Evolutionary conservation across 164 flowering plant genomes (phyloP), one percentile per base, ranked within the genome.

Genomic region (Vitis labrusca): DNA sequence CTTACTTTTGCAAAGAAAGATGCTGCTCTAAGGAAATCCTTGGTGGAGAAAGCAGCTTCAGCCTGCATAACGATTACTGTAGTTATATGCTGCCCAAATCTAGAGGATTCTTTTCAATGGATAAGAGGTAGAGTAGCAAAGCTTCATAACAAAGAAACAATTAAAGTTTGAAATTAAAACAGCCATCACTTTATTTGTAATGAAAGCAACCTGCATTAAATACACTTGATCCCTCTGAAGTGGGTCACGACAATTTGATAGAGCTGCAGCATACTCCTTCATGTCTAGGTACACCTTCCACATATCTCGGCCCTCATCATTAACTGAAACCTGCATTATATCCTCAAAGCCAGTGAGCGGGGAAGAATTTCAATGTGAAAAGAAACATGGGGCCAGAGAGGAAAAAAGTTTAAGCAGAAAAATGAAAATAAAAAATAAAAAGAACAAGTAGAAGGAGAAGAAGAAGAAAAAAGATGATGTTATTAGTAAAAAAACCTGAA

Each of bases 301-400:
- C 99, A 96, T 96, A 77, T 92, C 94, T 61, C 93, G 88, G 64
- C 98, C 99, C 83, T 96, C 99, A 74, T 96, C 99, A 75, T 81
- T 91, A 71, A 93, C 94, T 64, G 99, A 96, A 10, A 96, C 97
- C 99, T 96, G 70, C 55, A 63, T 68, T 27, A 19, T 56, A 44
- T 67, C 64, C 54, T 17, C 61, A 72, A 57, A 55, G 55, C 65
- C 64, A 81, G 64, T 15, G 7, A 65, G 17, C 52, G 58, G 2
- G n/a, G 49, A 12, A 62, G 76, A 63, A n/a, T 27, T 64, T n/a
- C 67, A 64, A 8, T 32, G 3, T 55, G 63, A 14, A n/a, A n/a
- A 29, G 48, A 58, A 64, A 66, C 5, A 49, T 59, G 59, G 52
- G 50, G 44, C 49, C 29, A 56, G 63, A 8, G 44, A 68, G 10